Percentiles rank a stretch among this genome's conserved stretches.
Evolutionary conservation across 768 basidiomycete genomes (phyloP).

Genomic region (Pulveroboletus sp.): DNA sequence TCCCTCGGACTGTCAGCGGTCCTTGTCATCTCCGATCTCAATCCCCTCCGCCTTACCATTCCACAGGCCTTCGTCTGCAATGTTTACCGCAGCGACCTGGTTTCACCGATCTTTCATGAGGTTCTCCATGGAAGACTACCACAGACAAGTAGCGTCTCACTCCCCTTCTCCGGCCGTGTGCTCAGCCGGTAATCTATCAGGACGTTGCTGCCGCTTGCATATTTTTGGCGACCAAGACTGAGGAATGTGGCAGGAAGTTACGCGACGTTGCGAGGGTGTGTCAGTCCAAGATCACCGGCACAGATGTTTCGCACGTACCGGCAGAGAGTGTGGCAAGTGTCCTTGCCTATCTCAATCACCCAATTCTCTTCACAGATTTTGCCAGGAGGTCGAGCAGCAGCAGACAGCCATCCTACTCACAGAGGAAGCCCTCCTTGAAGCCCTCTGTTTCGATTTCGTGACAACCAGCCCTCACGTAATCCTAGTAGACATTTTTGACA

Average conservation of each 20-base stretch:
- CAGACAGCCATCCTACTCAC: conserved; percentile 66
- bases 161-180: conserved; percentile 3
- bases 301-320: conserved; percentile 54
- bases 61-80: conserved; percentile 70
- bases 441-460: conserved; percentile 83
- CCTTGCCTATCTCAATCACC: background rate
- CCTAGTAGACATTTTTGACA: conserved; percentile 69
- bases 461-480: conserved; percentile 75
- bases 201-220: conserved; percentile 84
- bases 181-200: conserved; percentile 36
- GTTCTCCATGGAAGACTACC: conserved; percentile 78
- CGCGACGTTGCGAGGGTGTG: conserved; percentile 80
- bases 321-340: conserved; percentile 62
- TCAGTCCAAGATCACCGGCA: conserved; percentile 61
- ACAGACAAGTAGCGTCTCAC: conserved; percentile 54
- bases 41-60: conserved; percentile 8
- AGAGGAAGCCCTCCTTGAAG: conserved; percentile 78
- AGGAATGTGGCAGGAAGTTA: conserved; percentile 84
- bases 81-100: conserved; percentile 88
- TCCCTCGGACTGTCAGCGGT: conserved; percentile 70
- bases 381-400: conserved; percentile 72
- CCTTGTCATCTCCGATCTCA: conserved; percentile 12
- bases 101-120: conserved; percentile 92
- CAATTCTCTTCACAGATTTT: background rate
- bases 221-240: conserved; percentile 89